Evolutionary conservation across 352 stramenopile genomes (phyloP), one percentile per base, ranked within the genome.

Genomic region (Phytopythium sindhum): DNA sequence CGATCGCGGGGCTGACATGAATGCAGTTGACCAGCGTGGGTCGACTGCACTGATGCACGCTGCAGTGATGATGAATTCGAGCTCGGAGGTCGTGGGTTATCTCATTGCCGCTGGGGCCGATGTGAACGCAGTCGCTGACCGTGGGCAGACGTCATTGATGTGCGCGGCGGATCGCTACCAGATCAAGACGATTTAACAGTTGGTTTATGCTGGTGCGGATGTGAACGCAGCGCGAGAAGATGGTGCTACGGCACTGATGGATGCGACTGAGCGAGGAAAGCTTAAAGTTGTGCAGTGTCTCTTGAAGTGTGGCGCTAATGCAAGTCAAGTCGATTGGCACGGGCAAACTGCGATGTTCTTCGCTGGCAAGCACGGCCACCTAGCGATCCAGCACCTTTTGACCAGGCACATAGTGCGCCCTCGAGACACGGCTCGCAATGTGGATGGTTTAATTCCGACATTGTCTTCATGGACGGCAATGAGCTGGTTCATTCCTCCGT

Each of bases 401-500:
- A 4, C 21, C 17, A 41, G 51, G 7, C 15, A 31, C 21, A 57
- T 57, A 28, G 28, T 15, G 31, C 51, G 51, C 29, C 28, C 28
- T 57, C 28, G 4, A 12, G 31, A 37, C 4, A 57, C 5, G 10
- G n/a, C 26, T 15, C 8, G 2, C 47, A 2, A 53, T 21, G n/a
- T 19, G 1, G 48, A 28, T 4, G 21, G 17, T 8, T 33, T 54
- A 15, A 11, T 7, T 21, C 15, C 50, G 33, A 33, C 19, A 19
- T 41, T 26, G 31, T 2, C 29, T 28, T 29, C n/a, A 5, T 28
- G 29, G 10, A 21, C 4, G 21, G 24, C 29, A 8, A 55, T 17
- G 21, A 45, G 52, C 31, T 58, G 52, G 52, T 45, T 58, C 52
- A 29, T 58, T 21, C 33, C 52, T 58, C 52, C 52, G 31, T 58